Conservation (phyloP, 2,329 filamentous ascomycete species). For the Curvularia eragrostidis region DNA sequence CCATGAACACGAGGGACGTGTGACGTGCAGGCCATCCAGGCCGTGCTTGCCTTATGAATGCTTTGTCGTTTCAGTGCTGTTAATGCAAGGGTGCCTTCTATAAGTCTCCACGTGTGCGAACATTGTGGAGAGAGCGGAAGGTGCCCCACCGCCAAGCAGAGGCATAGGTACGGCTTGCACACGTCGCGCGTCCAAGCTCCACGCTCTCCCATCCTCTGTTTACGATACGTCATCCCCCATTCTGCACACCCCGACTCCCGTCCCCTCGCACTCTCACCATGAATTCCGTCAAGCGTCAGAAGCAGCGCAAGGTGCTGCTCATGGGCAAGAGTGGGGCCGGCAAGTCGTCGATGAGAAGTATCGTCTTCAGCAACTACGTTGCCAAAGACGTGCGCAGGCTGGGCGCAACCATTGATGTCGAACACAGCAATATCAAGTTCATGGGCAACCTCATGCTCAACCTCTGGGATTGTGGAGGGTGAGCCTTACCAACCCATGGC, state of each 20-base stretch:
- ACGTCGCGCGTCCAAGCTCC: conserved; percentile 18
- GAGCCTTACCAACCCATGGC: conserved; percentile 35
- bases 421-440: conserved; percentile 98
- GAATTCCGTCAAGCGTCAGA: conserved; percentile 56
- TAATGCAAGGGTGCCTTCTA: conserved; percentile 7
- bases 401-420: conserved; percentile 96
- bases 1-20: neutral
- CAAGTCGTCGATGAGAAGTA: conserved; percentile 97
- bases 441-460: conserved; percentile 97
- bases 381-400: conserved; percentile 92
- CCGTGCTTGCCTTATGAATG: neutral
- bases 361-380: conserved; percentile 99
- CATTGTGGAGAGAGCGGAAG: conserved; percentile 13
- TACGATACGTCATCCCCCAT: conserved; percentile 25
- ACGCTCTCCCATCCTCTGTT: conserved; percentile 13
- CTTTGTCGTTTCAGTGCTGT: neutral
- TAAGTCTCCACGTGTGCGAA: conserved; percentile 6
- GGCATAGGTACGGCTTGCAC: conserved; percentile 6
- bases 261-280: conserved; percentile 25
- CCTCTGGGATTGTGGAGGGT: conserved; percentile 97
- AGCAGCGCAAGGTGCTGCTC: conserved; percentile 62
- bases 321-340: conserved; percentile 95
- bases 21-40: neutral
- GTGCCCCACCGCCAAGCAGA: conserved; percentile 20
- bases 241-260: neutral